Base-by-base conservation (phyloP, 2,329 filamentous ascomycete species). In the Colletotrichum sp. region DNA sequence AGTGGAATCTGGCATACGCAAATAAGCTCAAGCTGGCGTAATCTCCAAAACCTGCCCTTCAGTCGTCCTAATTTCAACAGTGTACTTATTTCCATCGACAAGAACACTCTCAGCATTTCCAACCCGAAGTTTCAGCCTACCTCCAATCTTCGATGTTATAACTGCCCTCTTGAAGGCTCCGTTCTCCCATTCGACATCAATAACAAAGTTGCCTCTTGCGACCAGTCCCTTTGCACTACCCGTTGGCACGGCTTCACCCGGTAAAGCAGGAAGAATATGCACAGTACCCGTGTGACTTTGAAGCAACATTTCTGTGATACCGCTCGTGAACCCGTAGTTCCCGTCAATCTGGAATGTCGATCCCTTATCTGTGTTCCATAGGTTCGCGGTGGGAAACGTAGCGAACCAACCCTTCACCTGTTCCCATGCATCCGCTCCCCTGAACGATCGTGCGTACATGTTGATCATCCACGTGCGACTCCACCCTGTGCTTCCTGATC, bases 301-400 rank as follows among this genome's bases (percentile, higher is more conserved):
- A 7, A 89, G 70, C 55, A 88, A 76, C 80, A 85, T 85, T 78
- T 89, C 88, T 3, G 85, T 79, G 21, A 89, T 83, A 6, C 83
- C 87, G 10, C 85, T 84, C 1, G 84, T 83, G 21, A 85, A 84
- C 2, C 87, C 87, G 74, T 88, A 87, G 76, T 89, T 89, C 2
- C 87, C 88, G 75, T 89, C 88, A 10, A 88, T 87, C 78, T 89
- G 88, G 77, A 89, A 88, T 18, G 76, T 78, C 6, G 43, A 66
- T 18, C 76, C 78, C 15, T 66, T 66, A 65, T 71, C 55, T 43
- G 86, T 83, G 8, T 82, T 83, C 61, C 86, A 81, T 30, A 88
- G 78, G 74, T 87, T 88, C 4, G 83, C 80, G n/a, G 85, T 78
- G 1, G 85, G 86, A 18, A 83, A 85, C 2, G 80, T 79, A 8